Base-by-base conservation (phyloP, 179 eudicot species). In the Beta lomatogona region DNA sequence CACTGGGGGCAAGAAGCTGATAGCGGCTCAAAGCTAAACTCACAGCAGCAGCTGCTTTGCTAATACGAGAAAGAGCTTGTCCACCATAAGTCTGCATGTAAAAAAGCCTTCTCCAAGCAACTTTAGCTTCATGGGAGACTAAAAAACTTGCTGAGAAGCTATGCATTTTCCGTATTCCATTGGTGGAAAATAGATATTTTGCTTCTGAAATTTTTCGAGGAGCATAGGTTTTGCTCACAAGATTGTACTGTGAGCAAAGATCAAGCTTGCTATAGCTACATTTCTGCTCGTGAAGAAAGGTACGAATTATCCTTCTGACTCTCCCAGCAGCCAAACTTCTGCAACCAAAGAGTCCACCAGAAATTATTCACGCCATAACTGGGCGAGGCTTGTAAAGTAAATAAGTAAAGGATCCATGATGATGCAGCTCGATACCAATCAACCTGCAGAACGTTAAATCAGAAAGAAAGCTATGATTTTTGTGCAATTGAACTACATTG, bases 11-110 rank as follows among this genome's bases (percentile, higher is more conserved):
- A 78, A 93, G 83, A 54, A 94, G 83, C 83, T 91, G 91, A 57
- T 93, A 90, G 28, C 93, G 92, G 81, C 84, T 88, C 85, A 93
- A 85, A 19, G 96, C 94, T 82, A 94, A 91, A 85, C 92, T 88
- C 68, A 92, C 88, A 71, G 91, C 97, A 84, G 89, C 91, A 53
- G 98, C 96, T 58, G 89, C 80, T 82, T 86, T 88, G 80, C 87
- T 88, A 31, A 92, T 80, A 69, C 91, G 90, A 22, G 88, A 73
- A 71, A 83, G 84, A 54, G 84, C 79, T 61, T 90, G 83, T 71
- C 76, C 84, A 83, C 87, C 84, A 72, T 83, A 86, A 16, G 88
- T 82, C 69, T 67, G 84, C 60, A 82, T 48, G 64, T 75, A 83
- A 59, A 83, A 78, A 60, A 93, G 83, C 86, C 86, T 86, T 88